Base-by-base conservation (phyloP, 306 rosid genomes). In the Fragaria ananassa region DNA sequence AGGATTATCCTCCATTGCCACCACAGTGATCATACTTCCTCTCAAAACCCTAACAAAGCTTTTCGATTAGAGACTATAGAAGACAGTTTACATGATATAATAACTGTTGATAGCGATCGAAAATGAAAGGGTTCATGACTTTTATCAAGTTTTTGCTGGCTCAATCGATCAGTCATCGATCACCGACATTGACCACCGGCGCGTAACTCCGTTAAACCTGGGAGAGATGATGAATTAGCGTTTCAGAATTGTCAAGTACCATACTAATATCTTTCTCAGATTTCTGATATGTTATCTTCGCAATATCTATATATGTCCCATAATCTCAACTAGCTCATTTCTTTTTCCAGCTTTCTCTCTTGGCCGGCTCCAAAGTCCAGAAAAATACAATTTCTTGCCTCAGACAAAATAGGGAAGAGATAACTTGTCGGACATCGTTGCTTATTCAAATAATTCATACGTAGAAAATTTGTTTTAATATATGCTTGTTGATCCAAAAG, bases 141-240 rank as follows among this genome's bases (percentile, higher is more conserved):
- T 53, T 19, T 21, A 56, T 21, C 8, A 58, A 25, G 37, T 58
- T 25, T 12, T 11, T 11, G 50, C 15, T 12, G 12, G 50, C 15
- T 10, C 4, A 45, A 14, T 25, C 64, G 12, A 60, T 8, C 65
- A 12, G 39, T 60, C 37, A 25, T 23, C 9, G 58, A 53, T 54
- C 66, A 61, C 66, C 66, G 41, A 61, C 42, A 61, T 61, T 61
- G 67, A 61, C 42, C 21, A 61, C 66, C 10, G 10, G 66, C 41
- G 64, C 66, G 64, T 4, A 21, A 18, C 27, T 54, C 60, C 60
- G 60, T n/a, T 8, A n/a, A 54, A 19, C 3, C 11, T n/a, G 27
- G 60, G 5, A 21, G 15, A 61, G 66, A 60, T 27, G 39, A 29
- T 19, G 60, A 8, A 29, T 4, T 5, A 31, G 66, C 8, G 13